Evolutionary conservation across 202 grass and related monocot genomes (phyloP).

Genomic region (Saccharum hybrid): DNA sequence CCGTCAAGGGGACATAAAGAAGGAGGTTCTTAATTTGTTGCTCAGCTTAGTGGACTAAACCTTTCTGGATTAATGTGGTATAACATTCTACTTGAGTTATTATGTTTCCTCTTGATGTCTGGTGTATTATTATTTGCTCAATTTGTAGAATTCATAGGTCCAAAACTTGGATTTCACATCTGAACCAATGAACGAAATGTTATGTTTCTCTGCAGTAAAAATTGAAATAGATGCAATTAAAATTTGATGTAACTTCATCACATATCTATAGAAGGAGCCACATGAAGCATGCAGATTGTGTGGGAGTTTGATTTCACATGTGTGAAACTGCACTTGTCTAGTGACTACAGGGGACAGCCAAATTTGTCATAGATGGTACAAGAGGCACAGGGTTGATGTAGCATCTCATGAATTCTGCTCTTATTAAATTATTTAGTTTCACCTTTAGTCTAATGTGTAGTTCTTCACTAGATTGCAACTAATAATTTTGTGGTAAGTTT

Average conservation of each 20-base stretch:
- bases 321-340: conserved; percentile 14
- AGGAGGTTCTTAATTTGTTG: conserved; percentile 45
- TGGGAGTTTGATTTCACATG: conserved; percentile 15
- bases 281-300: background rate
- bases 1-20: conserved; percentile 29
- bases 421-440: background rate
- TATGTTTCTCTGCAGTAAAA: background rate
- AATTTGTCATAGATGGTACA: background rate
- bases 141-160: background rate
- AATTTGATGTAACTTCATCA: background rate
- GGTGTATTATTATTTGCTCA: conserved; percentile 4
- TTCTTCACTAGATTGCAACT: background rate
- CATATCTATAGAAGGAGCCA: background rate
- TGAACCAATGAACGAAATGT: background rate
- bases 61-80: conserved; percentile 33
- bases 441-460: background rate
- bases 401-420: conserved; percentile 22
- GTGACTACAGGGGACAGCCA: background rate
- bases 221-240: conserved; percentile 11
- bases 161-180: conserved; percentile 8
- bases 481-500: background rate
- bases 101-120: conserved; percentile 24
- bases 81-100: conserved; percentile 16
- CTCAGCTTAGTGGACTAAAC: conserved; percentile 27
- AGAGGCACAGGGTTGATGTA: background rate